A percentile compares a stretch with the other conserved stretches of the same genome.
Evolutionary conservation across 306 rosid genomes (phyloP).

Genomic region (Canavalia gladiata): DNA sequence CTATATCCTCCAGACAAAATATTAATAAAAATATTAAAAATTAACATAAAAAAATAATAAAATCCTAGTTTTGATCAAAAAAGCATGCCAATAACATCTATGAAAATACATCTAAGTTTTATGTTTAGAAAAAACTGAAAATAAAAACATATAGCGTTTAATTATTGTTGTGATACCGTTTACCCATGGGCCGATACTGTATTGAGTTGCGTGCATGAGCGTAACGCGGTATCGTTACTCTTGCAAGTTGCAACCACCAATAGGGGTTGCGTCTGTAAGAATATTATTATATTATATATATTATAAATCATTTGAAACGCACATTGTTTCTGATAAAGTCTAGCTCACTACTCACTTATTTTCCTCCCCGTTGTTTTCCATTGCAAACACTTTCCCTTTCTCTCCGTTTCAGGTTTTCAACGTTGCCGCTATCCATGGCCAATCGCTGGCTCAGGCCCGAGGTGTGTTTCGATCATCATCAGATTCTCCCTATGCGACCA

Average conservation of each 20-base stretch:
- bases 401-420: not conserved
- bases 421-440: slow-evolving; percentile 50
- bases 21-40: too few relatives aligned
- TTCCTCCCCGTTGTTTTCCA: not conserved
- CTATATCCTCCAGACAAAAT: too few relatives aligned
- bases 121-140: too few relatives aligned
- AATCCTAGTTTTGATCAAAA: too few relatives aligned
- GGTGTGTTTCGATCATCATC: slow-evolving; percentile 23
- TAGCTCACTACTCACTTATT: not conserved
- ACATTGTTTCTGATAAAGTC: not conserved
- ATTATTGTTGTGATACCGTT: not conserved
- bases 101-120: too few relatives aligned
- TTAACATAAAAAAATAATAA: too few relatives aligned
- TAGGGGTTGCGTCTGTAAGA: slow-evolving; percentile 5
- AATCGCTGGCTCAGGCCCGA: slow-evolving; percentile 78
- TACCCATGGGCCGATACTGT: not conserved
- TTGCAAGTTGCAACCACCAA: not conserved
- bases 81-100: too few relatives aligned
- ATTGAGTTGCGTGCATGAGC: not conserved
- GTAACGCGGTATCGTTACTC: not conserved
- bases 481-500: not conserved
- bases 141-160: not conserved
- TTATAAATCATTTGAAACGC: not conserved
- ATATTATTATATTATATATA: not conserved
- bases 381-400: not conserved